Evolutionary conservation across 2,329 filamentous ascomycete species (phyloP).

Genomic region (Botrytis deweyae): DNA sequence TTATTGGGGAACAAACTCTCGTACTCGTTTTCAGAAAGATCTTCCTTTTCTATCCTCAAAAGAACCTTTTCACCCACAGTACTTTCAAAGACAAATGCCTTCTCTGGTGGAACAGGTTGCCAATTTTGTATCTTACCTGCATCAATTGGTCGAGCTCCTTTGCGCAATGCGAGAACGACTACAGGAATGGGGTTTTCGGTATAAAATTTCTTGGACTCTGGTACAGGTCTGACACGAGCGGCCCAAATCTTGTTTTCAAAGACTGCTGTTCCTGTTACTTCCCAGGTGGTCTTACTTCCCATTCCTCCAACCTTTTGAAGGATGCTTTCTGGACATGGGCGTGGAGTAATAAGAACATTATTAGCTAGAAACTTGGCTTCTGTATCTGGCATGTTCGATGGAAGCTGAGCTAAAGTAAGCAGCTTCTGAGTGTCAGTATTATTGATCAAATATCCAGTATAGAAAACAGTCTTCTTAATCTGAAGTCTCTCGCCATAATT

Average conservation of each 20-base stretch:
- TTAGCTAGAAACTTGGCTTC: conserved; percentile 83
- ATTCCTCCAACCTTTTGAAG: conserved; percentile 84
- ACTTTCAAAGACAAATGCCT: conserved; percentile 75
- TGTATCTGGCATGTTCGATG: conserved; percentile 59
- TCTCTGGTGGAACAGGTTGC: conserved; percentile 70
- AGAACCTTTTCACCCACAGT: conserved; percentile 84
- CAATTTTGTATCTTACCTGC: conserved; percentile 80
- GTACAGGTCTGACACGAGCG: conserved; percentile 71
- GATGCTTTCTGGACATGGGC: conserved; percentile 68
- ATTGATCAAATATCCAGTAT: conserved; percentile 85
- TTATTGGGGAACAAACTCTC: conserved; percentile 63
- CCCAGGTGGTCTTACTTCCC: conserved; percentile 79
- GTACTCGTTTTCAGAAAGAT: conserved; percentile 59
- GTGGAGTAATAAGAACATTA: conserved; percentile 85
- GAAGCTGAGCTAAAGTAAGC: conserved; percentile 66
- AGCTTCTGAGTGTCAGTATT: conserved; percentile 70
- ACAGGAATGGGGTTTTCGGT: conserved; percentile 77
- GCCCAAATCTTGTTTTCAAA: conserved; percentile 87
- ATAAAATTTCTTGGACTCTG: conserved; percentile 65
- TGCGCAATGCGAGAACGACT: conserved; percentile 78
- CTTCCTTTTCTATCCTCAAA: conserved; percentile 74
- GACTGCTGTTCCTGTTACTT: conserved; percentile 72
- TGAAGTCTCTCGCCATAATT: conserved; percentile 51
- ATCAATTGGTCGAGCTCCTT: conserved; percentile 73
- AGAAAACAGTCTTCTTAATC: conserved; percentile 86